These are phyloP conservation scores for Lignosus rhinocerotis DNA, from an alignment of 1,284 basidiomycete genomes.

Conservation along the genomic window DNA sequence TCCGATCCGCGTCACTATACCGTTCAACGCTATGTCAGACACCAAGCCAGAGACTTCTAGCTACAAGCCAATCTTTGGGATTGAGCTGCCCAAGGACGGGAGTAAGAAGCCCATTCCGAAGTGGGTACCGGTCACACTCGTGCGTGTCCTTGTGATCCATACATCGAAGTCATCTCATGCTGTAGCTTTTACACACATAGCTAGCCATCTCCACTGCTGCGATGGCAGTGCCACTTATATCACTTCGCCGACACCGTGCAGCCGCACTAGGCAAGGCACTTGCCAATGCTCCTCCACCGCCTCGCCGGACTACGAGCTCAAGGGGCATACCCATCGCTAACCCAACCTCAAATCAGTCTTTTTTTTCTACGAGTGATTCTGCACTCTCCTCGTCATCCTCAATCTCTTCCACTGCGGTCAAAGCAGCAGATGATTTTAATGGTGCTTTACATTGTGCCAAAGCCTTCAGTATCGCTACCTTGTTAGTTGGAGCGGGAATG, in stretches of 20 bases:
- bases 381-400: neutral
- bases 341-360: slow-evolving; percentile 9
- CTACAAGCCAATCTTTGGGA: slow-evolving; percentile 16
- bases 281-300: slow-evolving; percentile 31
- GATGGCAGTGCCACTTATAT: slow-evolving; percentile 36
- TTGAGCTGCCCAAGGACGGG: slow-evolving; percentile 4
- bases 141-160: slow-evolving; percentile 12
- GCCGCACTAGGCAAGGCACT: slow-evolving; percentile 19
- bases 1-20: too few relatives aligned
- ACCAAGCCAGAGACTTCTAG: neutral
- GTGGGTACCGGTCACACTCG: slow-evolving; percentile 31
- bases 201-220: slow-evolving; percentile 40
- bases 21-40: neutral
- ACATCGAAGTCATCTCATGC: too few relatives aligned
- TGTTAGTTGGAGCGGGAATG: slow-evolving; percentile 38
- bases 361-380: slow-evolving; percentile 2
- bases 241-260: slow-evolving; percentile 37
- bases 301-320: slow-evolving; percentile 24
- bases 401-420: slow-evolving; percentile 1
- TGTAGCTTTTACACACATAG: slow-evolving; percentile 21
- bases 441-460: slow-evolving; percentile 42
- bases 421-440: slow-evolving; percentile 37
- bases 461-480: slow-evolving; percentile 47
- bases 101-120: slow-evolving; percentile 25
- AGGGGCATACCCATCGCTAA: slow-evolving; percentile 11